Evolutionary conservation across 1,139 yeast genomes (phyloP).

Genomic region (Yamadazyma pseudoaaseri): DNA sequence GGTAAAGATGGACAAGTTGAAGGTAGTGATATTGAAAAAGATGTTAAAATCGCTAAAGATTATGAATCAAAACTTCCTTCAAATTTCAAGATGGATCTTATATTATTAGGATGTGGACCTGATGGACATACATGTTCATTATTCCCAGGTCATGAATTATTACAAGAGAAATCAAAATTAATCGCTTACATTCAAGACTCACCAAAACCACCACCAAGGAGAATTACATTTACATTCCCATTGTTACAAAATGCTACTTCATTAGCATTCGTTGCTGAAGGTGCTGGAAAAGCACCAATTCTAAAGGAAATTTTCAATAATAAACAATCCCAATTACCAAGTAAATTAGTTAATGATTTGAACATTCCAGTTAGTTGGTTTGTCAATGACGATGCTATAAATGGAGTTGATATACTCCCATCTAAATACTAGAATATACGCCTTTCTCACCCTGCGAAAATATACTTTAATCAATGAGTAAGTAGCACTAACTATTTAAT

Average conservation of each 20-base stretch:
- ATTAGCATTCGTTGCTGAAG: slow-evolving; percentile 86
- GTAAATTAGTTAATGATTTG: slow-evolving; percentile 64
- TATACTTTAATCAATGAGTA: too few relatives aligned
- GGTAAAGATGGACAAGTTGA: slow-evolving; percentile 45
- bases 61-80: slow-evolving; percentile 48
- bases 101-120: slow-evolving; percentile 74
- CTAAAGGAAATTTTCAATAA: slow-evolving; percentile 69
- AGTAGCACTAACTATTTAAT: too few relatives aligned
- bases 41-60: slow-evolving; percentile 47
- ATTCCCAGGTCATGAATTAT: slow-evolving; percentile 58
- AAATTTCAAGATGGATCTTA: slow-evolving; percentile 47
- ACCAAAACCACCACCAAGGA: slow-evolving; percentile 77
- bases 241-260: slow-evolving; percentile 52
- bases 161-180: slow-evolving; percentile 35
- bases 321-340: slow-evolving; percentile 54
- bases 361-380: slow-evolving; percentile 69
- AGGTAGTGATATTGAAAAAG: slow-evolving; percentile 37
- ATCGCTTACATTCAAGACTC: slow-evolving; percentile 55
- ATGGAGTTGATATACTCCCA: slow-evolving; percentile 54
- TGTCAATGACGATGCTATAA: slow-evolving; percentile 71
- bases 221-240: slow-evolving; percentile 71
- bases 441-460: too few relatives aligned
- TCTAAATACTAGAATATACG: slow-evolving; percentile 37
- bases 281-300: slow-evolving; percentile 77
- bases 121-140: slow-evolving; percentile 81